Evolutionary conservation across 495 filamentous ascomycete species (phyloP), one percentile per base, ranked within the genome.

Genomic region (Aspergillus bridgeri): DNA sequence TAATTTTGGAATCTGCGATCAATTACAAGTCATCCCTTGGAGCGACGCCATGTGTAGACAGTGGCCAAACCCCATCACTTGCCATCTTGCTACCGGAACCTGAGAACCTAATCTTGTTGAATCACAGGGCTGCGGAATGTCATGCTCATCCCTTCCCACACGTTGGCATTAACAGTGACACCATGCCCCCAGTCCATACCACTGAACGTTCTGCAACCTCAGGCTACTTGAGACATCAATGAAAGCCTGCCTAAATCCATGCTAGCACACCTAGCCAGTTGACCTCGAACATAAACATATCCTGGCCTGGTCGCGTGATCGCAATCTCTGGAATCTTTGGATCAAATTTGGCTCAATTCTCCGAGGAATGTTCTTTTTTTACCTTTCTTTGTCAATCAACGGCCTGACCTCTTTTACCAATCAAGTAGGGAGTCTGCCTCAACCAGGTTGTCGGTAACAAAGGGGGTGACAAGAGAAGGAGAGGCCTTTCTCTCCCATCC

Each of bases 311-410:
- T 38, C 33, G 13, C 33, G 33, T 38, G 48, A 27, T 18, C 22
- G 27, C 7, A 46, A 33, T 42, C 29, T 13, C 50, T 43, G 48
- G 56, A 42, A 48, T 24, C 48, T n/a, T 4, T 17, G 33, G 50
- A 33, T 6, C 17, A 6, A 33, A 53, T 27, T 23, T 25, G 42
- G 20, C 9, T 17, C 48, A 55, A 61, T 64, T 45, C 46, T 18
- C 61, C 61, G 54, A 61, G 53, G 65, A 67, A 67, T 67, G 65
- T 22, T 54, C 51, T 33, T 22, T 54, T 48, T 33, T 29, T 51
- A 51, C 20, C 55, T 54, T 53, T 63, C 50, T 54, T 57, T 60
- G 57, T 57, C 59, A 57, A 56, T 53, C 50, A 22, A 25, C 52
- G 51, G 27, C 22, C 48, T 25, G 24, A 47, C 7, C 38, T 19